These are phyloP conservation scores for Francoa sonchifolia DNA, from an alignment of 441 rosid genomes.

Conservation along the genomic window DNA sequence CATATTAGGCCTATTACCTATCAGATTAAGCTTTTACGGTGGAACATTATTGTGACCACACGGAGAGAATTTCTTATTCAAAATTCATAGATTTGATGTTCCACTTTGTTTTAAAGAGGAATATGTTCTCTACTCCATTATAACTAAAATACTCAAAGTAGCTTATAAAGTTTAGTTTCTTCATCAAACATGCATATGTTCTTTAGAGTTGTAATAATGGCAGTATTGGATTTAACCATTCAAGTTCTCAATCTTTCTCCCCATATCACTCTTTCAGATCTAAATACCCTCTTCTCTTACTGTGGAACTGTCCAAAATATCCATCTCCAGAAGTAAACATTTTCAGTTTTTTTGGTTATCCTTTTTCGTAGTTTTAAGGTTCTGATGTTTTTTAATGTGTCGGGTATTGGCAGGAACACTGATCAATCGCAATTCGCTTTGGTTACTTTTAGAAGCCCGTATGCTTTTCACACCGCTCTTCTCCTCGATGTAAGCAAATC, in stretches of 20 bases:
- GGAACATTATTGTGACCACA: too few species aligned
- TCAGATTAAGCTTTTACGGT: too few species aligned
- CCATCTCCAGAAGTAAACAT: constrained; percentile 14
- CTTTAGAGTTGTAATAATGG: constrained; percentile 8
- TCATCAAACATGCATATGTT: too few species aligned
- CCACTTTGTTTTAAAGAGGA: too few species aligned
- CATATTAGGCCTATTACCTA: too few species aligned
- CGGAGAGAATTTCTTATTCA: too few species aligned
- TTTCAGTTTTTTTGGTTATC: neutral
- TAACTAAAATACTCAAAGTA: too few species aligned
- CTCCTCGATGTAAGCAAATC: constrained; percentile 22
- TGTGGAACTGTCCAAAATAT: constrained; percentile 27
- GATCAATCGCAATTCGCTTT: constrained; percentile 18
- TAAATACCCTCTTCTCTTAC: constrained; percentile 24
- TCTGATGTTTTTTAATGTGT: neutral
- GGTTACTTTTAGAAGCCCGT: constrained; percentile 27
- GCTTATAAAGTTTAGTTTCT: too few species aligned
- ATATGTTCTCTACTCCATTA: too few species aligned
- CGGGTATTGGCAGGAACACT: constrained; percentile 9
- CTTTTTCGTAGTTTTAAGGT: neutral
- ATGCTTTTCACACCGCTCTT: constrained; percentile 28
- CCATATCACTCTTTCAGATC: constrained; percentile 10
- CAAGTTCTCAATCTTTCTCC: constrained; percentile 22
- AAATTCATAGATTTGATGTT: too few species aligned
- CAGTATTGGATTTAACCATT: constrained; percentile 14